These are phyloP conservation scores for Fusarium compactum DNA, from an alignment of 2,329 filamentous ascomycete species.

Conservation along the genomic window DNA sequence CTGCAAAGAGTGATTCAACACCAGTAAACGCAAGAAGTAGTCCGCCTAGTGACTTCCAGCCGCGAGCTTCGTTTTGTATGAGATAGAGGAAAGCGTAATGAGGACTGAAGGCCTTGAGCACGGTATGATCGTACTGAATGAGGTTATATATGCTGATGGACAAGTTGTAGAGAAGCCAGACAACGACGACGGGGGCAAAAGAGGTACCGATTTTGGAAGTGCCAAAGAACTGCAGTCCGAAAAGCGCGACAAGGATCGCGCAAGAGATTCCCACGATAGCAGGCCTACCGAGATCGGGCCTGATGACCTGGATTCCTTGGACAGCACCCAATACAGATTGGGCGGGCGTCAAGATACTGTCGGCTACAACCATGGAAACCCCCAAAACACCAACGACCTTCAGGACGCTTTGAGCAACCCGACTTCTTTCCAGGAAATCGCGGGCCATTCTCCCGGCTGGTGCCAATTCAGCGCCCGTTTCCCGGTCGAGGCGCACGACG, in stretches of 20 bases:
- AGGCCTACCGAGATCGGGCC: constrained; percentile 64
- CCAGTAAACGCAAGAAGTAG: constrained; percentile 81
- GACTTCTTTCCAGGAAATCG: constrained; percentile 68
- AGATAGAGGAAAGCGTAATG: constrained; percentile 73
- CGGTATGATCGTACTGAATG: constrained; percentile 62
- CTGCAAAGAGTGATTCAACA: constrained; percentile 83
- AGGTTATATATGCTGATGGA: constrained; percentile 74
- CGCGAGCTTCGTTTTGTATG: constrained; percentile 67
- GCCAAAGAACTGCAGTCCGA: constrained; percentile 73
- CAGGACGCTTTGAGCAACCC: constrained; percentile 63
- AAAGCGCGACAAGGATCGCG: constrained; percentile 72
- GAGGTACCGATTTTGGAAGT: constrained; percentile 68
- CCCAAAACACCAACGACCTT: constrained; percentile 74
- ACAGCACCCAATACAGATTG: constrained; percentile 78
- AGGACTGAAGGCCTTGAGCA: constrained; percentile 68
- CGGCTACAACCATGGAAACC: constrained; percentile 74
- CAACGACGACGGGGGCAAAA: constrained; percentile 75
- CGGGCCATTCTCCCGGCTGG: constrained; percentile 65
- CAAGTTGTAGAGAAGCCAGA: constrained; percentile 75
- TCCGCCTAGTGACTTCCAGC: constrained; percentile 76
- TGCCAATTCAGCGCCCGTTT: constrained; percentile 67
- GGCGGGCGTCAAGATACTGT: constrained; percentile 76
- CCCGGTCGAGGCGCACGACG: constrained; percentile 70
- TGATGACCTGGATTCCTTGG: constrained; percentile 71
- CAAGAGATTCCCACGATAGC: constrained; percentile 74